Evolutionary conservation across 208 protist species (phyloP), one percentile per base, ranked within the genome.

Genomic region (Trypanosoma conorhini): DNA sequence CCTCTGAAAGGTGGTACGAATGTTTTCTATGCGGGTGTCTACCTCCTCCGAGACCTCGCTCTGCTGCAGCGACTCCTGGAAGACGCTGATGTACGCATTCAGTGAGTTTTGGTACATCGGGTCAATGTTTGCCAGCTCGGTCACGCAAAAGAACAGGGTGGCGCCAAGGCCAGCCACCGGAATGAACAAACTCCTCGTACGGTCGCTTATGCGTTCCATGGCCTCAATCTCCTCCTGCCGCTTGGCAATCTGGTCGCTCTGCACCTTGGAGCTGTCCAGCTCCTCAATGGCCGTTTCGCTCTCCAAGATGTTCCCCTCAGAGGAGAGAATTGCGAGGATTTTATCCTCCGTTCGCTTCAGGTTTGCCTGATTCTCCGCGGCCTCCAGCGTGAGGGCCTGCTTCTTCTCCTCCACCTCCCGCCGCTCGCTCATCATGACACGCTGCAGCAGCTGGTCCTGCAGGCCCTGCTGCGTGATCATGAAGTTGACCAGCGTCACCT

Each of bases 51-150:
- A 89, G 74, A 85, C 83, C 55, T 87, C 86, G 63, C 91, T 95
- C 74, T 87, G 91, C 35, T 79, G 77, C 13, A 97, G 82, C n/a
- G 89, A 76, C 76, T 96, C 89, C 68, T 94, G 85, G 75, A 99
- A 99, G 31, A 99, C 92, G 42, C 85, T 83, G 35, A 98, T 71
- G 81, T 99, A 99, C 78, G 97, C 98, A 71, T 90, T 89, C 24
- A 99, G 85, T 42, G 97, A 99, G 87, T 98, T 98, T 75, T 99
- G 96, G 74, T 99, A 99, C 98, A 99, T 99, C 35, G 95, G 95
- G 71, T 98, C 97, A 65, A 99, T 95, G 72, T 94, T 97, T 15
- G 93, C 86, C 54, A 99, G 85, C 81, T 99, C 97, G 26, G 96
- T 96, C 24, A 99, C 95, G 80, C 97, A 99, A 88, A 99, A 99